Base-by-base conservation (phyloP, 805 yeast genomes). In the Lipomyces kockii region DNA sequence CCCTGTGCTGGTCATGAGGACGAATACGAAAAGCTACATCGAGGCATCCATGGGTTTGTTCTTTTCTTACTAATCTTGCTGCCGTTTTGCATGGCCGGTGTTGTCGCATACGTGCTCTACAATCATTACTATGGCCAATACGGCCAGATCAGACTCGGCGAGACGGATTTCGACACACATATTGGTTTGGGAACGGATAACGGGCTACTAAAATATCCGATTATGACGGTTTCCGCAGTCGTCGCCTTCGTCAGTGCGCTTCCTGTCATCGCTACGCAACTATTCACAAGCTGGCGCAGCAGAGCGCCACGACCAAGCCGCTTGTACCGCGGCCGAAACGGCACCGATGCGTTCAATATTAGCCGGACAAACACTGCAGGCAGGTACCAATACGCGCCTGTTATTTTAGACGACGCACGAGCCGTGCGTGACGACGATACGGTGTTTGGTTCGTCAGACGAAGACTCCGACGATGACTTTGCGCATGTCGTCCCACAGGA, bases 1-100 rank as follows among this genome's bases (percentile, higher is more conserved):
- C 85, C 98, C 7, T 95, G 99, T 78, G 98, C 98, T 4, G 98
- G 98, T 1, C 90, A 87, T 74, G 87, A 88, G 68, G 78, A 80
- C 11, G 88, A 91, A 72, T 92, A 86, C 75, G 78, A 81, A 64
- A 76, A 79, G 39, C 81, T 84, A 60, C 84, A 86, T 69, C 67
- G 76, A 3, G 87, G 89, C 1, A 74, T 90, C 3, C 83, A 81
- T 12, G 89, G 91, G 0, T 79, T 82, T 25, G 82, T 85, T 14
- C 76, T 89, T 65, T 78, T 86, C 59, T 64, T 86, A 37, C 81
- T 89, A 1, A 78, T 91, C 22, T 73, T 85, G 8, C 73, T 89
- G 20, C 94, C 96, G 17, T 70, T 89, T 2, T 63, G 79, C 0
- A 74, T 81, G 67, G 85, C 87, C 1, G 83, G 85, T 66, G 74